Base-by-base conservation (phyloP, 179 eudicot genomes). In the Drosera spatulata region DNA sequence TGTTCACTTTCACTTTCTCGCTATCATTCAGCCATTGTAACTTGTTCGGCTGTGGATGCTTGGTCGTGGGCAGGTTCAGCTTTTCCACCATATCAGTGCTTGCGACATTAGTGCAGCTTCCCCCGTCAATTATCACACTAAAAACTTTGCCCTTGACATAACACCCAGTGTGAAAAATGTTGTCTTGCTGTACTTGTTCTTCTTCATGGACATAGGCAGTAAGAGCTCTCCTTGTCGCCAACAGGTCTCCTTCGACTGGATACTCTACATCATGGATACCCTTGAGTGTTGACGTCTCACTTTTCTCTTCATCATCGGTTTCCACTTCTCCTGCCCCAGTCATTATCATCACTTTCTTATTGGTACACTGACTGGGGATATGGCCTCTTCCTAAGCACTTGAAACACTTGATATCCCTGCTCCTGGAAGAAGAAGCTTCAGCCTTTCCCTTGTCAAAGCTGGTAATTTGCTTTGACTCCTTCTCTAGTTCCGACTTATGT, bases 111-210 rank as follows among this genome's bases (percentile, higher is more conserved):
- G 45, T 6, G 45, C 45, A 42, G 6, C 6, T 42, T 39, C 60
- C 43, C 2, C 43, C 46, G 11, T 56, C 60, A 10, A 56, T 56
- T 5, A 56, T 56, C 33, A 56, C 46, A 41, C 43, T 56, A 39
- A 43, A 56, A 37, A 56, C 60, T 56, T 56, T 56, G 60, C 37
- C 37, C 3, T 55, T 55, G 10, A 55, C 58, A 55, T 14, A 55
- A 13, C 58, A 55, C 12, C 2, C 40, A 55, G 12, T 56, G 37
- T 56, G 42, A 56, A 56, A 56, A 4, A 56, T 38, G 43, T 56
- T 56, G 44, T 42, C 45, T 42, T 6, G 45, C 6, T 42, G 45
- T 3, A 6, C 45, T 42, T 42, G 4, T 3, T 42, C 45, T 3
- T 3, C 45, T 3, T 3, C 45, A 42, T 6, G 3, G 6, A 6